These are phyloP conservation scores for Musa beccarii DNA, from an alignment of 176 grass and related monocot species.

Conservation along the genomic window DNA sequence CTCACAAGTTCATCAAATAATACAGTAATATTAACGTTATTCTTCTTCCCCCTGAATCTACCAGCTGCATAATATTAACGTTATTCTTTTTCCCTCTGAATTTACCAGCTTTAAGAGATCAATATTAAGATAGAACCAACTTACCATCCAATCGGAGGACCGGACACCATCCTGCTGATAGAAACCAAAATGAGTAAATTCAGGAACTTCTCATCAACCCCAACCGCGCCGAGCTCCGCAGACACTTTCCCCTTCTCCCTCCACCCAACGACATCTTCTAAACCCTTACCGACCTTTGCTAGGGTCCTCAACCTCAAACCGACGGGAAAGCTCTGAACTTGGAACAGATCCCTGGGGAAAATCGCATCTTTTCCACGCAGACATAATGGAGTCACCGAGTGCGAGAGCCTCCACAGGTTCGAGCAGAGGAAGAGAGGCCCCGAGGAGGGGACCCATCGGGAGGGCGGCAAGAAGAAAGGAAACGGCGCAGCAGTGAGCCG, in stretches of 20 bases:
- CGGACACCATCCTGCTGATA: constrained; percentile 76
- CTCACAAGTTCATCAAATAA: too few relatives aligned
- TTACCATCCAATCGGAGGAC: constrained; percentile 84
- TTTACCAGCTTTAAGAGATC: background rate
- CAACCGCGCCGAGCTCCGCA: background rate
- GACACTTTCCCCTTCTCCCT: background rate
- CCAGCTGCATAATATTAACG: too few relatives aligned
- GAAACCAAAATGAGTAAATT: constrained; percentile 93
- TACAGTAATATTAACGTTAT: too few relatives aligned
- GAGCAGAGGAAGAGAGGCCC: constrained; percentile 57
- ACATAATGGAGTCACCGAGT: constrained; percentile 50
- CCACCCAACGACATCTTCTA: background rate
- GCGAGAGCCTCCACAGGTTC: constrained; percentile 60
- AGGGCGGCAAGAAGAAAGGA: background rate
- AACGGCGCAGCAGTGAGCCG: background rate
- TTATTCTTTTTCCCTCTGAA: background rate
- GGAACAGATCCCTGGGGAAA: constrained; percentile 38
- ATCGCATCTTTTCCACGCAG: constrained; percentile 30
- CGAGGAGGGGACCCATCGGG: background rate
- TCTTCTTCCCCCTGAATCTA: too few relatives aligned
- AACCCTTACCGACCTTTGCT: background rate
- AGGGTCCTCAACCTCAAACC: background rate
- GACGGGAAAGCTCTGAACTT: constrained; percentile 29
- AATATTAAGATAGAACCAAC: background rate
- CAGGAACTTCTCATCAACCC: constrained; percentile 53